A percentile compares a stretch with the other conserved stretches of the same genome.
These are phyloP conservation scores for Xylaria sp. DNA, from an alignment of 2,329 filamentous ascomycete species.

Conservation along the genomic window DNA sequence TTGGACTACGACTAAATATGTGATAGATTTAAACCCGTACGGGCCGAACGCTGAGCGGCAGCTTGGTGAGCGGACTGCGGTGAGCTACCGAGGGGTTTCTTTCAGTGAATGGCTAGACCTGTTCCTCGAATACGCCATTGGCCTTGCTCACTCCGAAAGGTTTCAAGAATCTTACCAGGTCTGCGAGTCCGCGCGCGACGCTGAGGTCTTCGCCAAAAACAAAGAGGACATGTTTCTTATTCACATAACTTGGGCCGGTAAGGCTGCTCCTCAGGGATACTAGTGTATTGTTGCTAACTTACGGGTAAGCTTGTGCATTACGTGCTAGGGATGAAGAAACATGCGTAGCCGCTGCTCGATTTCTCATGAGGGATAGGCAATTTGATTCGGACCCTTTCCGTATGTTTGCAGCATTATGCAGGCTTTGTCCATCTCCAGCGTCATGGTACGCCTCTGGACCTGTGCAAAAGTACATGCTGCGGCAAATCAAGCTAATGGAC, in stretches of 20 bases:
- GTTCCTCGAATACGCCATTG: conserved; percentile 85
- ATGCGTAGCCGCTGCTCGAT: conserved; percentile 74
- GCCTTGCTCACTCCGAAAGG: conserved; percentile 71
- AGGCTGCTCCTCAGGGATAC: conserved; percentile 35
- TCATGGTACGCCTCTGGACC: conserved; percentile 81
- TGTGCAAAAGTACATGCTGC: conserved; percentile 87
- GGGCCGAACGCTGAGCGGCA: conserved; percentile 41
- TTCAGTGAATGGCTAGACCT: conserved; percentile 89
- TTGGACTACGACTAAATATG: conserved; percentile 25
- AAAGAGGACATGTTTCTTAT: conserved; percentile 72
- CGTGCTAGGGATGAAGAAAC: conserved; percentile 79
- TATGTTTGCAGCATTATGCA: conserved; percentile 79
- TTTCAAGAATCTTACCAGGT: conserved; percentile 77
- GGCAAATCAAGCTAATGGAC: conserved; percentile 91
- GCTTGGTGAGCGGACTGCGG: conserved; percentile 37
- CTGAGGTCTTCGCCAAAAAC: conserved; percentile 80
- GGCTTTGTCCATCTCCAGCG: conserved; percentile 73
- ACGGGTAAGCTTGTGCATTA: conserved; percentile 74
- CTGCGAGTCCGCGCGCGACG: conserved; percentile 77
- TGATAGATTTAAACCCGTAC: conserved; percentile 42
- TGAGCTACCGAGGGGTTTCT: conserved; percentile 69
- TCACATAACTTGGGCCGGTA: conserved; percentile 77
- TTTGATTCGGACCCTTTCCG: conserved; percentile 84
- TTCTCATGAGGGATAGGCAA: conserved; percentile 82
- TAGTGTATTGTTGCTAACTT: conserved; percentile 24